phyloP scores from a whole-genome alignment of 768 basidiomycete genomes.

The Tricholoma furcatifolium region DNA sequence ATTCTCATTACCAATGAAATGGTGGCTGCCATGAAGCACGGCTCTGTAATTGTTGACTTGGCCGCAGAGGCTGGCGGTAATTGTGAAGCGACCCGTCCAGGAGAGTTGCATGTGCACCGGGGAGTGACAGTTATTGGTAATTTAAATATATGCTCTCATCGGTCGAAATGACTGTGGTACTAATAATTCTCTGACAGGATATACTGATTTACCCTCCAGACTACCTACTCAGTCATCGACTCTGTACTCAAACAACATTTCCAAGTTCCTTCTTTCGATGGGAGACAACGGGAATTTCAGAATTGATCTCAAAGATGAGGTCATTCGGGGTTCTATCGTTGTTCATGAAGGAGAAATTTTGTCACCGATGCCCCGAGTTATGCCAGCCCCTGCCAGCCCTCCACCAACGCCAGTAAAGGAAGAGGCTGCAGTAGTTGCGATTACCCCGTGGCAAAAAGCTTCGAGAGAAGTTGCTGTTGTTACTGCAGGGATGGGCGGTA shows the following conservation, averaged over 20 bases:
- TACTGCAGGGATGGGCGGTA: conserved; percentile 74
- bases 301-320: conserved; percentile 80
- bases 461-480: conserved; percentile 71
- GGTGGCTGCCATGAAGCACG: conserved; percentile 90
- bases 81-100: conserved; percentile 79
- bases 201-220: conserved; percentile 84
- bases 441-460: conserved; percentile 87
- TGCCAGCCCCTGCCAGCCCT: conserved; percentile 58
- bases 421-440: conserved; percentile 49
- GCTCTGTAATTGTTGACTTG: conserved; percentile 84
- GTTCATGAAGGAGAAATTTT: conserved; percentile 66
- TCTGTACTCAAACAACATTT: conserved; percentile 88
- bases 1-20: conserved; percentile 84
- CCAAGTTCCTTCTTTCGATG: conserved; percentile 84
- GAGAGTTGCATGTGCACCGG: conserved; percentile 62
- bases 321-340: conserved; percentile 78
- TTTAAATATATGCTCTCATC: conserved; percentile 6
- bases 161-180: background rate
- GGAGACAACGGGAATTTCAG: conserved; percentile 60
- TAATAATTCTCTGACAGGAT: conserved; percentile 43
- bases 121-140: conserved; percentile 85
- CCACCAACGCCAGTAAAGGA: conserved; percentile 47
- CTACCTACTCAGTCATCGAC: conserved; percentile 88
- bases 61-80: conserved; percentile 92
- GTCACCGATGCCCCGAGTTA: conserved; percentile 64